phyloP scores from a whole-genome alignment of 176 grass and related monocot genomes.

The Lolium multiflorum region DNA sequence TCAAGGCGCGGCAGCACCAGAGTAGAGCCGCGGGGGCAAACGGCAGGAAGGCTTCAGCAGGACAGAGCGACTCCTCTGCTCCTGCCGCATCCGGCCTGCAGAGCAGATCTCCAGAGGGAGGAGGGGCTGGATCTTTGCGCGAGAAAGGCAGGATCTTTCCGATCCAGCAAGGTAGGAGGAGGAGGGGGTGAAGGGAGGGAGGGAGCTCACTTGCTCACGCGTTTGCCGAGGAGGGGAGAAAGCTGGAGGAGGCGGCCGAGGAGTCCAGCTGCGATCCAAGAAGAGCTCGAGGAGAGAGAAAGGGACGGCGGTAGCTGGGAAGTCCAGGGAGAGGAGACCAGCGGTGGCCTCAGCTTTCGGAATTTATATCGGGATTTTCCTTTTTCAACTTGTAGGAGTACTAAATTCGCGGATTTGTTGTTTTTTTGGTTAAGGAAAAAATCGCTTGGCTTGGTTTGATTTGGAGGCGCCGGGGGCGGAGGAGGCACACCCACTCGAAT shows the following conservation, averaged over 20 bases:
- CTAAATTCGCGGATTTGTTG: not conserved
- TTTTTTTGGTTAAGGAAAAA: not conserved
- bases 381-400: not conserved
- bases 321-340: constrained; percentile 21
- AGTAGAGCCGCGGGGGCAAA: not conserved
- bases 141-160: constrained; percentile 40
- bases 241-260: constrained; percentile 11
- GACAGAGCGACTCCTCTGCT: constrained; percentile 37
- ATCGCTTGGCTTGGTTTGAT: not conserved
- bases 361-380: constrained; percentile 31
- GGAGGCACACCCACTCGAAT: not conserved
- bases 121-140: constrained; percentile 14
- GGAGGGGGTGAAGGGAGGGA: not conserved
- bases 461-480: not conserved
- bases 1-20: not conserved
- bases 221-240: not conserved
- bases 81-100: constrained; percentile 49
- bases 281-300: constrained; percentile 22
- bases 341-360: constrained; percentile 17
- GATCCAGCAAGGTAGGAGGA: constrained; percentile 31
- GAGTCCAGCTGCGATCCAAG: constrained; percentile 53
- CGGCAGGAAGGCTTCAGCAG: not conserved
- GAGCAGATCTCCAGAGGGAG: not conserved
- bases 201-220: constrained; percentile 29
- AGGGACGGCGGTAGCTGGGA: constrained; percentile 44